Base-by-base conservation (phyloP, 2,329 filamentous ascomycete genomes). In the Acrodontium crateriforme region DNA sequence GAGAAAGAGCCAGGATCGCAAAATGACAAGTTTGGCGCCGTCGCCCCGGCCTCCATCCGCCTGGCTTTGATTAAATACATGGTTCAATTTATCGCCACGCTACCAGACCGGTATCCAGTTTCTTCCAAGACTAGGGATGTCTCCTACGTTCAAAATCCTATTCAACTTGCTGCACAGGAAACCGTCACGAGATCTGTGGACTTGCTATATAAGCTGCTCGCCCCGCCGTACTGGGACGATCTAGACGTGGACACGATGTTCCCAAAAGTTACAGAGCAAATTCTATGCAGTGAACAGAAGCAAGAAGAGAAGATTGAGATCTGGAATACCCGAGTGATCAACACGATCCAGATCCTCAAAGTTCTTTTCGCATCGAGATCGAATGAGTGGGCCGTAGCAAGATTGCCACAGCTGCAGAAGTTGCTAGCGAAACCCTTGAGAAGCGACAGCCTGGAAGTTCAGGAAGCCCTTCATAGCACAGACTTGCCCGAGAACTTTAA, bases 11-110 rank as follows among this genome's bases (percentile, higher is more conserved):
- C 34, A 8, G 19, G 26, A 2, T 18, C 32, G 14, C 23, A 14
- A 12, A 34, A 34, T n/a, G 34, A 31, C 10, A 51, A 51, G 39
- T 45, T 41, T 21, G 45, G 39, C 11, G 47, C 49, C 3, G 56
- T 62, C 14, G 59, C 59, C 9, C 47, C 42, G 11, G 51, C 67
- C 1, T 52, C 69, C 1, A 72, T 79, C 29, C 72, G 85, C 12
- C 69, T 75, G 23, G 78, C 83, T 53, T 78, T 98, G 62, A 69
- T 94, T 25, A 94, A 93, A 55, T 98, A 95, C 47, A 69, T 98
- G 17, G 80, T 95, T 16, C 81, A 89, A 35, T 95, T 95, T 54
- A 93, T 95, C 42, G 85, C 84, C 2, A 79, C 83, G 27, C 65
- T 94, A 13, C 78, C 79, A 11, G 89, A 95, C 54, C 73, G 85